A percentile compares a stretch with the other conserved stretches of the same genome.
phyloP scores from a whole-genome alignment of 2,329 filamentous ascomycete genomes.

The Plectosphaerella plurivora region DNA sequence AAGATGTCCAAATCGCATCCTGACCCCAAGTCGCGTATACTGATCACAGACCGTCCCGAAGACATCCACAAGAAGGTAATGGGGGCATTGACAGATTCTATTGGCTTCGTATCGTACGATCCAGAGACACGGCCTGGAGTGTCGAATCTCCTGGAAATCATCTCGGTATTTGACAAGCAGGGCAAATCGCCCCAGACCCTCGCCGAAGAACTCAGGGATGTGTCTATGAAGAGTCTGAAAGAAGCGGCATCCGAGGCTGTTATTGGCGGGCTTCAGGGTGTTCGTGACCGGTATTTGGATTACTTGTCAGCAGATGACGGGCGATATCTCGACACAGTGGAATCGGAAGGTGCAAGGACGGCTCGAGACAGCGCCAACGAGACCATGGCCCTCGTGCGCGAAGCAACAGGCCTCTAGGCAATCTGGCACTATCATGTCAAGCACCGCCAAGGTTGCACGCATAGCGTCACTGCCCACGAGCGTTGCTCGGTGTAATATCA shows the following conservation, averaged over 20 bases:
- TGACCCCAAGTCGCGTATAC: slow-evolving; percentile 69
- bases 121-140: slow-evolving; percentile 69
- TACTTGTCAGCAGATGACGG: slow-evolving; percentile 43
- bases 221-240: slow-evolving; percentile 34
- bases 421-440: too few relatives aligned
- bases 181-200: slow-evolving; percentile 34
- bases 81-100: slow-evolving; percentile 71
- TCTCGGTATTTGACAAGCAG: slow-evolving; percentile 61
- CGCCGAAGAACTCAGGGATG: slow-evolving; percentile 29
- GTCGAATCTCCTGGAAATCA: slow-evolving; percentile 77
- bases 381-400: slow-evolving; percentile 50
- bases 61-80: slow-evolving; percentile 67
- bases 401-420: slow-evolving; percentile 43
- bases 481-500: background rate
- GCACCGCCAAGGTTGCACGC: too few relatives aligned
- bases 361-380: slow-evolving; percentile 58
- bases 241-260: slow-evolving; percentile 56
- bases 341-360: slow-evolving; percentile 51
- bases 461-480: background rate
- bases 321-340: slow-evolving; percentile 52
- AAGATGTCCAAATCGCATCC: slow-evolving; percentile 95
- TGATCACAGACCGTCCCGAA: slow-evolving; percentile 67
- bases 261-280: slow-evolving; percentile 42
- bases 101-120: slow-evolving; percentile 66
- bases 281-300: slow-evolving; percentile 53